Base-by-base conservation (phyloP, 306 rosid species). In the Castanopsis chinensis region DNA sequence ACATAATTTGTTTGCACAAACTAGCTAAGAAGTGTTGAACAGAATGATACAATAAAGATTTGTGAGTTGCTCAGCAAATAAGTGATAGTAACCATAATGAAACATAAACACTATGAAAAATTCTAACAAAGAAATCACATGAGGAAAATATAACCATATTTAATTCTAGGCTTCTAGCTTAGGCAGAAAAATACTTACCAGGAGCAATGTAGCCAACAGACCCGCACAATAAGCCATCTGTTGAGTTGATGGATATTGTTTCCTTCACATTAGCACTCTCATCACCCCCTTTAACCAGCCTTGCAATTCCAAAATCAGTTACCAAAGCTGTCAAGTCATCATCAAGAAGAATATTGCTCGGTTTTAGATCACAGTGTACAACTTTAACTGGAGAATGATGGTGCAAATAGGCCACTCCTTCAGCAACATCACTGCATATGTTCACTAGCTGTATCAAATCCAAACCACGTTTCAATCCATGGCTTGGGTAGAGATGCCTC, bases 131-230 rank as follows among this genome's bases (percentile, higher is more conserved):
- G 15, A 20, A 10, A 7, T 21, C 53, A 43, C 3, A 49, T 3
- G 53, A 59, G 7, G 6, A 59, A 10, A 21, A 13, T 23, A 13
- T 20, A 59, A 23, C 12, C 5, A 25, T 25, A 37, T 37, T 37
- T 37, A 65, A 43, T 32, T 65, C 14, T 65, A 67, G 28, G 17
- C 15, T 10, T 20, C 27, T 57, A 21, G 28, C 11, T 1, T 5
- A 2, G 63, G 56, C 4, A 73, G 61, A 52, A 19, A 72, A 76
- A 79, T 37, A 81, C 89, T 57, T 86, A 95, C 98, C 99, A 15
- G 98, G 99, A 80, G 99, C 97, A 55, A 95, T 93, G 33, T 95
- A 95, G 78, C 99, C 99, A 58, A 92, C 65, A 12, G 99, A 91
- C 5, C 98, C 99, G 74, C 93, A 91, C 43, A 93, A 52, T 82